Conservation (phyloP, 192 early-diverging fungal genomes). For the Podila clonocystis region DNA sequence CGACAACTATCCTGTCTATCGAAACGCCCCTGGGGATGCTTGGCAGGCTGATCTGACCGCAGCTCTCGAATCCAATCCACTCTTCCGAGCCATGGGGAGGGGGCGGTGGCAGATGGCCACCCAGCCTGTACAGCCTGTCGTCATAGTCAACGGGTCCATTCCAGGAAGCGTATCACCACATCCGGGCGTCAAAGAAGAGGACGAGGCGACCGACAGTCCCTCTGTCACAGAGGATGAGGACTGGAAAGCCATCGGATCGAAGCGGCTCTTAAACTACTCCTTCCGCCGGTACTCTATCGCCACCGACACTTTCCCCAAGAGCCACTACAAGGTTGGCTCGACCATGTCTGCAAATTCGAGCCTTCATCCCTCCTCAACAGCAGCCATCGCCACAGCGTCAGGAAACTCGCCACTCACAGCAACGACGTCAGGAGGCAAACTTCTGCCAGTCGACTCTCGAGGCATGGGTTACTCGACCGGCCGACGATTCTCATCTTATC, state of each 20-base stretch:
- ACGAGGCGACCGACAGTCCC: slow-evolving; percentile 40
- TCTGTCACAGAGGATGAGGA: slow-evolving; percentile 55
- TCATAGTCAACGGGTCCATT: slow-evolving; percentile 21
- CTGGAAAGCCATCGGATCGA: slow-evolving; percentile 52
- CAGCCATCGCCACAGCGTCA: slow-evolving; percentile 14
- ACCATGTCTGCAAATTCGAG: slow-evolving; percentile 23
- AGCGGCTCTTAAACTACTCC: slow-evolving; percentile 36
- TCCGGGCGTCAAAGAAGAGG: slow-evolving; percentile 19
- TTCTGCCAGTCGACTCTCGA: slow-evolving; percentile 30
- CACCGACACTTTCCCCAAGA: slow-evolving; percentile 47
- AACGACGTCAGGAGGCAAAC: slow-evolving; percentile 15
- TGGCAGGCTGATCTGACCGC: slow-evolving; percentile 51
- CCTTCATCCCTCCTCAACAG: neutral
- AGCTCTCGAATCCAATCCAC: slow-evolving; percentile 52
- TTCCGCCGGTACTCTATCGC: slow-evolving; percentile 51
- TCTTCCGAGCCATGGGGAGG: slow-evolving; percentile 52
- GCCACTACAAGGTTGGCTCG: slow-evolving; percentile 38
- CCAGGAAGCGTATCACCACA: slow-evolving; percentile 17
- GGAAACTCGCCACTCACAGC: slow-evolving; percentile 5
- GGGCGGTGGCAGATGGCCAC: slow-evolving; percentile 54
- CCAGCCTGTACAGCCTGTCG: slow-evolving; percentile 27
- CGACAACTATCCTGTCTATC: slow-evolving; percentile 54
- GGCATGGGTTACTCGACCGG: slow-evolving; percentile 17
- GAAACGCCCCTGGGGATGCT: slow-evolving; percentile 47
- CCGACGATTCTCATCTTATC: slow-evolving; percentile 45